These are phyloP conservation scores for Wickerhamiella nectarea DNA, from an alignment of 805 yeast species.

Conservation along the genomic window DNA sequence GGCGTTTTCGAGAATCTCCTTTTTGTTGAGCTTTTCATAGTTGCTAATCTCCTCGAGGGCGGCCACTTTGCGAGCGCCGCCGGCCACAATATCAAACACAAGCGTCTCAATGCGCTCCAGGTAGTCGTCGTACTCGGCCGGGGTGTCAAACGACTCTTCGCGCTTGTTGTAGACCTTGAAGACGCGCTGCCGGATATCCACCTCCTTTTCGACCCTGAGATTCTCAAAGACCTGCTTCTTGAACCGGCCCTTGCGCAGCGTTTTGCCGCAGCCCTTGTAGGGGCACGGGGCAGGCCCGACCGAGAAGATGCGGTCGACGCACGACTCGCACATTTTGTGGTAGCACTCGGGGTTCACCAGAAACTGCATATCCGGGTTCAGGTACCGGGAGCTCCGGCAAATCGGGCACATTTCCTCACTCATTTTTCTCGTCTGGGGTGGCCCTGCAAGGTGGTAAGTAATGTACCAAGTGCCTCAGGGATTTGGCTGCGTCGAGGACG, in stretches of 20 bases:
- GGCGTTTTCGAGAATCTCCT: slow-evolving; percentile 63
- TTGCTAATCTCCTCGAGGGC: slow-evolving; percentile 39
- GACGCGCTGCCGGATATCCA: slow-evolving; percentile 75
- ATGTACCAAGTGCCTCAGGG: slow-evolving; percentile 48
- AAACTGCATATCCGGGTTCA: slow-evolving; percentile 85
- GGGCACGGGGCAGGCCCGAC: slow-evolving; percentile 97
- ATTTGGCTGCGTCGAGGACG: slow-evolving; percentile 82
- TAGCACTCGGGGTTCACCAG: slow-evolving; percentile 95
- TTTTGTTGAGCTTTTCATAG: slow-evolving; percentile 57
- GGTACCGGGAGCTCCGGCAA: slow-evolving; percentile 86
- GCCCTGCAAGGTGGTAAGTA: neutral
- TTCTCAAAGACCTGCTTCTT: slow-evolving; percentile 91
- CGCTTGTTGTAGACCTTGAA: slow-evolving; percentile 66
- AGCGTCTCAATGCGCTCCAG: slow-evolving; percentile 73
- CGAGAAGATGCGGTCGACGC: slow-evolving; percentile 89
- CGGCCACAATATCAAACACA: slow-evolving; percentile 60
- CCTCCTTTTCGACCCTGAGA: slow-evolving; percentile 76
- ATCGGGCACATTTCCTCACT: slow-evolving; percentile 79
- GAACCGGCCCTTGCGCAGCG: slow-evolving; percentile 73
- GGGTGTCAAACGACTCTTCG: slow-evolving; percentile 50
- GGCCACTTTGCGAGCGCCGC: slow-evolving; percentile 56
- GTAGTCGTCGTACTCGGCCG: slow-evolving; percentile 57
- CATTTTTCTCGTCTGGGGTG: slow-evolving; percentile 9
- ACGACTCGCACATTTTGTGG: slow-evolving; percentile 89
- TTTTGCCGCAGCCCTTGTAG: slow-evolving; percentile 78